phyloP scores from a whole-genome alignment of 1,139 yeast genomes.

The Hyphopichia burtonii region DNA sequence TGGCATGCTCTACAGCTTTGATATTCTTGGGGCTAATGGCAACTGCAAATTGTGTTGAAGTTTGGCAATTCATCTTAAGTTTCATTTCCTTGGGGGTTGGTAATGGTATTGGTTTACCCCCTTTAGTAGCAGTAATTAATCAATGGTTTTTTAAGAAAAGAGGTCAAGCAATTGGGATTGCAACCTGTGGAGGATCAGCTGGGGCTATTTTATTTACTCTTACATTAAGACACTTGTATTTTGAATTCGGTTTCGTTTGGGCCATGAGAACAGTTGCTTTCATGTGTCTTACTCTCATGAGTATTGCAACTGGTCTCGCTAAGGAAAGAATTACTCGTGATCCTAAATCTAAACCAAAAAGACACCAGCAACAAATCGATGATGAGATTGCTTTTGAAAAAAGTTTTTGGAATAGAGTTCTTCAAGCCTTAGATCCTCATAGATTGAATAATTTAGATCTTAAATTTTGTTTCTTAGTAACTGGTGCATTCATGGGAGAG shows the following conservation, averaged over 20 bases:
- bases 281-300: conserved; percentile 41
- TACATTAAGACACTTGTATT: conserved; percentile 52
- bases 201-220: conserved; percentile 66
- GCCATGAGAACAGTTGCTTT: conserved; percentile 58
- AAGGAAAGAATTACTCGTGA: conserved; percentile 42
- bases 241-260: conserved; percentile 58
- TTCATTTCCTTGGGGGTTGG: conserved; percentile 56
- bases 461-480: conserved; percentile 23
- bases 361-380: neutral
- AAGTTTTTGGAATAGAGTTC: neutral
- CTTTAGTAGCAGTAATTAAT: conserved; percentile 55
- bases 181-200: conserved; percentile 62
- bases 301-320: conserved; percentile 38
- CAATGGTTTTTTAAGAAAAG: conserved; percentile 57
- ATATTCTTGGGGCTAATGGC: conserved; percentile 50
- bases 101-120: conserved; percentile 55
- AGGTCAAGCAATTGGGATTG: conserved; percentile 55
- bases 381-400: neutral
- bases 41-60: conserved; percentile 46
- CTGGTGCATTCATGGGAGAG: conserved; percentile 51
- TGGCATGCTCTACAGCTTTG: conserved; percentile 43
- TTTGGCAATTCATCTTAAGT: conserved; percentile 56
- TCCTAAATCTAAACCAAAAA: neutral
- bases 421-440: neutral
- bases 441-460: conserved; percentile 11